Evolutionary conservation across 345 rosid genomes (phyloP), one percentile per base, ranked within the genome.

Genomic region (Raphanus sativus): DNA sequence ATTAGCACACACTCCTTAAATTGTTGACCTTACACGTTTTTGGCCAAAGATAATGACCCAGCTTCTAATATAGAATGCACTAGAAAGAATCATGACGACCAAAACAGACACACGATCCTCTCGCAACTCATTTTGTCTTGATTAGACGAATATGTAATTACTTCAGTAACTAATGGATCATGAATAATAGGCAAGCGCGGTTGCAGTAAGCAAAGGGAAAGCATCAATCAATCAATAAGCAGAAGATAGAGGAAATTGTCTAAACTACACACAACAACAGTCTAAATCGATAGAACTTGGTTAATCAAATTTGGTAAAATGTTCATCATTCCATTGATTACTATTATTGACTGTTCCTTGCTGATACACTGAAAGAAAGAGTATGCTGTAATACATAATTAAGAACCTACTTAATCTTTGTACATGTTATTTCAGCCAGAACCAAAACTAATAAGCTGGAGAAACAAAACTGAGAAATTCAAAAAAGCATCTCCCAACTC

Each of bases 1-100:
- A 7, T 38, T 38, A 38, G 12, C 42, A 38, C 42, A 38, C 42
- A 24, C 74, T 62, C 40, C 63, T 68, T 62, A 62, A 76, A 69
- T 6, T 24, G 21, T 73, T 65, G 54, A 33, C 78, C 36, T 13
- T 38, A 30, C 73, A 59, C 16, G 17, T 8, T 48, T 50, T 15
- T 50, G 56, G 21, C 8, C 3, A 50, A 12, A 12, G 52, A 42
- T 42, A 0, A 42, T 12, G 52, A 42, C 52, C 52, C 52, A 42
- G 15, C 52, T 42, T 42, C 15, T 42, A 12, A 13, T 10, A 40
- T 3, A 40, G 42, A 40, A 40, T 40, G 48, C n/a, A 10, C 48
- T 40, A 40, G 4, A 40, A 40, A 40, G 48, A 40, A 40, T 40
- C 48, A 40, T 11, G 12, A 38, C 42, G 12, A 11, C 42, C 42